Conservation (phyloP, 1,139 yeast genomes). For the Scheffersomyces cryptocercus region DNA sequence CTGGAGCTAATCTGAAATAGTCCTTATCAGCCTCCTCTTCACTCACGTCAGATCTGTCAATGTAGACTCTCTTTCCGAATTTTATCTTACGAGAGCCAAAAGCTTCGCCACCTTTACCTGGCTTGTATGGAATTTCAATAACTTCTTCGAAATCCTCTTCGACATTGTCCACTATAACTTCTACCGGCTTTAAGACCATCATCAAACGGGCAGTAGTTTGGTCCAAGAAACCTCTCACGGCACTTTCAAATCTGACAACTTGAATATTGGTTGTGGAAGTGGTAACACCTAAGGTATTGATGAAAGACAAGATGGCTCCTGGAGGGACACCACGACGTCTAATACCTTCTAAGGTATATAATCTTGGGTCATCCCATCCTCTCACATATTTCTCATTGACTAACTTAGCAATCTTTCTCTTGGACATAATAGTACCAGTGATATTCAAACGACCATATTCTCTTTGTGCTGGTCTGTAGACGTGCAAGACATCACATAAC, state of each 20-base stretch:
- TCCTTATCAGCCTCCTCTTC: conserved; percentile 55
- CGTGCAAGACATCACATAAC: conserved; percentile 94
- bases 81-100: conserved; percentile 74
- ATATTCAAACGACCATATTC: conserved; percentile 96
- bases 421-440: conserved; percentile 91
- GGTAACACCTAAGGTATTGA: conserved; percentile 95
- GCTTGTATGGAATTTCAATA: conserved; percentile 84
- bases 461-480: conserved; percentile 97
- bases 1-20: conserved; percentile 91
- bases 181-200: conserved; percentile 88
- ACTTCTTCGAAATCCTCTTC: conserved; percentile 70
- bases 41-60: conserved; percentile 85
- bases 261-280: conserved; percentile 92
- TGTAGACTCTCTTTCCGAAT: conserved; percentile 74
- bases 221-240: conserved; percentile 86
- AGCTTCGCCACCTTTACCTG: conserved; percentile 55
- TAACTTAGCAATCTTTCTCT: conserved; percentile 91
- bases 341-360: conserved; percentile 90
- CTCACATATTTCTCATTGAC: conserved; percentile 81
- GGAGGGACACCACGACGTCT: conserved; percentile 99
- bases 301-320: conserved; percentile 92
- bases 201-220: conserved; percentile 91
- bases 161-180: conserved; percentile 79
- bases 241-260: conserved; percentile 82
- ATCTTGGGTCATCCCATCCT: conserved; percentile 98